Conservation (phyloP, 306 rosid genomes). For the Oxytropis ochrocephala region DNA sequence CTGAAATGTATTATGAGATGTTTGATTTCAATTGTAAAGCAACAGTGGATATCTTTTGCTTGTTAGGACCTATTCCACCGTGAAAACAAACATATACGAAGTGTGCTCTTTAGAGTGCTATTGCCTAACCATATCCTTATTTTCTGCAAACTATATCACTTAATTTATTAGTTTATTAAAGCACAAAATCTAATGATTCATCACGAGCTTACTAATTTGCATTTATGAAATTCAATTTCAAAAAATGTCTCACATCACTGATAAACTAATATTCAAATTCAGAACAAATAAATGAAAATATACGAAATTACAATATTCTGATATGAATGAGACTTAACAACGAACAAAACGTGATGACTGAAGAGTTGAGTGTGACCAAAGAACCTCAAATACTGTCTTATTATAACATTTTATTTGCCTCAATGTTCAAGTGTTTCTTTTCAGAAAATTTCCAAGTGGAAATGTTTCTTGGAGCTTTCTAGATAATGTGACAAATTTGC, state of each 20-base stretch:
- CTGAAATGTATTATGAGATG: no score
- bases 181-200: background rate
- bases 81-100: no score
- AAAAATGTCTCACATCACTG: background rate
- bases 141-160: background rate
- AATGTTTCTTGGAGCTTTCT: constrained; percentile 33
- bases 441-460: constrained; percentile 14
- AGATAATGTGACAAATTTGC: constrained; percentile 46
- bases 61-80: no score
- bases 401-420: background rate
- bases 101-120: constrained; percentile 18
- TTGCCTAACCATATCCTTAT: background rate
- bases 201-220: constrained; percentile 4
- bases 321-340: constrained; percentile 24
- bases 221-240: background rate
- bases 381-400: constrained; percentile 12
- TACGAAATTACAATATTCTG: background rate
- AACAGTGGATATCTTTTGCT: no score
- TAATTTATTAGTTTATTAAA: background rate
- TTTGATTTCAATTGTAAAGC: no score
- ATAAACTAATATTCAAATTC: background rate
- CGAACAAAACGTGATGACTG: constrained; percentile 62
- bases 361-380: constrained; percentile 38
- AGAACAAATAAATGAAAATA: background rate
- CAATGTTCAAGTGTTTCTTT: constrained; percentile 1